Conservation (phyloP, 805 yeast species). For the Jamesozyma spencerorum region DNA sequence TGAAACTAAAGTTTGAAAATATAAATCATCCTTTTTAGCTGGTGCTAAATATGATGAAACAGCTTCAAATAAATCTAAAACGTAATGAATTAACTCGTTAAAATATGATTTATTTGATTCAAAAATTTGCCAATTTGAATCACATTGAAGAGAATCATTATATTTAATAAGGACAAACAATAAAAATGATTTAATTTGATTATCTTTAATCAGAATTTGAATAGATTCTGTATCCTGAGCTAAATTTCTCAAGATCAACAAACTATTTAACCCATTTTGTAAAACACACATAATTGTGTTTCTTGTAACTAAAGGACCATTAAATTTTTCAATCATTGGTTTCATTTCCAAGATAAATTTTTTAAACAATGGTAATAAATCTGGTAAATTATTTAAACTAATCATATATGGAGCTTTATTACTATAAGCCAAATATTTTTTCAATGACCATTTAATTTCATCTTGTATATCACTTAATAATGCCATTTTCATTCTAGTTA, state of each 20-base stretch:
- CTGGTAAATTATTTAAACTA: conserved; percentile 36
- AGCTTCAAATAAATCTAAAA: conserved; percentile 75
- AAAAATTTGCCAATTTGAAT: conserved; percentile 19
- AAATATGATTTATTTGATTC: conserved; percentile 30
- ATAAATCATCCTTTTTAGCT: conserved; percentile 56
- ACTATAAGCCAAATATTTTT: conserved; percentile 31
- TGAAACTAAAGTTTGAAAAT: conserved; percentile 44
- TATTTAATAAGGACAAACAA: conserved; percentile 28
- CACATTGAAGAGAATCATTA: conserved; percentile 16
- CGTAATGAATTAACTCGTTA: conserved; percentile 55
- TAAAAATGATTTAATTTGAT: conserved; percentile 38
- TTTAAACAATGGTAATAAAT: conserved; percentile 31
- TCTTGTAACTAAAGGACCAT: conserved; percentile 18
- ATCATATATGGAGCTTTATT: conserved; percentile 43
- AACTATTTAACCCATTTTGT: conserved; percentile 31
- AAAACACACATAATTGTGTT: conserved; percentile 9
- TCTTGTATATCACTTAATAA: conserved; percentile 52
- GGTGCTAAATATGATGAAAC: conserved; percentile 76
- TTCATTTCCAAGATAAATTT: conserved; percentile 24
- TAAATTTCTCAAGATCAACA: conserved; percentile 64
- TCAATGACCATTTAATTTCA: conserved; percentile 67
- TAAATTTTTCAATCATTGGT: conserved; percentile 20
- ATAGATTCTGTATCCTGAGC: conserved; percentile 80
- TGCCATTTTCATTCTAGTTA: conserved; percentile 62
- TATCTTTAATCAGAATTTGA: conserved; percentile 55